A percentile compares a stretch with the other conserved stretches of the same genome.
Conservation (phyloP, 352 stramenopile genomes). For the Chrysophaeum taylorii region DNA sequence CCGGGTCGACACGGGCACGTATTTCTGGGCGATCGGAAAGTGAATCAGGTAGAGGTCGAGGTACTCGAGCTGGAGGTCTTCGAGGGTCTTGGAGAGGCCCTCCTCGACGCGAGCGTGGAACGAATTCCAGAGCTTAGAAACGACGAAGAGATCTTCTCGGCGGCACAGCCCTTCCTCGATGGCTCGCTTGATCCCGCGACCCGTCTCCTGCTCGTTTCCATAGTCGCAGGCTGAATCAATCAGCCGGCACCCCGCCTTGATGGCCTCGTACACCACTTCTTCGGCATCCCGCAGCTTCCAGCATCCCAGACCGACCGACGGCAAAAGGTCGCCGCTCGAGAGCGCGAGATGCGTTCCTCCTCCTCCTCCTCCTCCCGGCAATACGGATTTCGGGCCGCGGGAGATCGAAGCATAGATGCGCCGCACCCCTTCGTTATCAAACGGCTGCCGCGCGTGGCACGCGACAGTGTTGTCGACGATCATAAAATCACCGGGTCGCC, state of each 20-base stretch:
- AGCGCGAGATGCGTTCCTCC: too few relatives aligned
- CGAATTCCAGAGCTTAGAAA: slow-evolving; percentile 39
- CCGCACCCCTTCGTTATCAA: too few relatives aligned
- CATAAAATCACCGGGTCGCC: slow-evolving; percentile 23
- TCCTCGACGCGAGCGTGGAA: slow-evolving; percentile 27
- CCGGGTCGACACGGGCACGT: neutral
- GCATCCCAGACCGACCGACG: slow-evolving; percentile 46
- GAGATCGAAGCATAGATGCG: too few relatives aligned
- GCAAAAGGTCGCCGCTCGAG: slow-evolving; percentile 13
- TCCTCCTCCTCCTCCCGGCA: too few relatives aligned
- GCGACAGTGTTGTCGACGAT: slow-evolving; percentile 31
- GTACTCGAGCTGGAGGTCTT: slow-evolving; percentile 36
- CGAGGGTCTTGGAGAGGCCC: slow-evolving; percentile 24
- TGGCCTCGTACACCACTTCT: slow-evolving; percentile 46
- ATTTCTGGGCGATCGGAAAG: slow-evolving; percentile 26
- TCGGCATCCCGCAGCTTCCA: slow-evolving; percentile 44
- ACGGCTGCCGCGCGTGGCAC: too few relatives aligned
- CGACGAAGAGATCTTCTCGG: slow-evolving; percentile 33
- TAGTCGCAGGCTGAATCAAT: slow-evolving; percentile 63
- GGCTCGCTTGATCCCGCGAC: slow-evolving; percentile 44
- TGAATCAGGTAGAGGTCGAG: slow-evolving; percentile 42
- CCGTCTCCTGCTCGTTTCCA: slow-evolving; percentile 54
- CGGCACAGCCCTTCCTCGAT: slow-evolving; percentile 38
- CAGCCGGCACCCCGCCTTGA: slow-evolving; percentile 48
- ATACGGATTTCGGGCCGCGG: too few relatives aligned